phyloP scores from a whole-genome alignment of 2,329 filamentous ascomycete genomes.

The Alternaria longipes region DNA sequence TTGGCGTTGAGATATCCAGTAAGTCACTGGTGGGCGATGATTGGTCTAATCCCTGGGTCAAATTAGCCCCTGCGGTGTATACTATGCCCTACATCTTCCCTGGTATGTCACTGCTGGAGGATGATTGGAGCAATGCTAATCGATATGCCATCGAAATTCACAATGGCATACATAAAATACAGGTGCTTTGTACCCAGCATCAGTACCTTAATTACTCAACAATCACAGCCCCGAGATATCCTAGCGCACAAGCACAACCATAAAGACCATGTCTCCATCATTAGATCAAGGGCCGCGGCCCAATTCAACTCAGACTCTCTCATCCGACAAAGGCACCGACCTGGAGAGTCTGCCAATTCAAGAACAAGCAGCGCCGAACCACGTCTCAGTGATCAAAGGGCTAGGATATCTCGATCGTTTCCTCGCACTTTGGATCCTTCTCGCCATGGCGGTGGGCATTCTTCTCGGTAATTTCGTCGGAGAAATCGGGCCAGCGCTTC shows the following conservation, averaged over 20 bases:
- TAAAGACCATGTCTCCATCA: neutral
- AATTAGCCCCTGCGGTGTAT: neutral
- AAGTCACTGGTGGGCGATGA: neutral
- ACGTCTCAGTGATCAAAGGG: slow-evolving; percentile 38
- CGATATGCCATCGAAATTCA: neutral
- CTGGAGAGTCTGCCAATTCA: slow-evolving; percentile 7
- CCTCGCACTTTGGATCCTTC: slow-evolving; percentile 68
- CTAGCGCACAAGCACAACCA: neutral
- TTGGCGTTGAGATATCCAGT: neutral
- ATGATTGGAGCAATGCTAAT: neutral
- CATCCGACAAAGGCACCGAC: neutral
- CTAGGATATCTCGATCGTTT: slow-evolving; percentile 36
- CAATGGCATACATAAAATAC: neutral
- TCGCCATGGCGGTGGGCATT: slow-evolving; percentile 68
- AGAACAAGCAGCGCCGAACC: slow-evolving; percentile 3
- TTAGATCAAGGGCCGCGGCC: neutral
- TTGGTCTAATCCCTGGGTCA: neutral
- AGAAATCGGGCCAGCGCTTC: slow-evolving; percentile 65
- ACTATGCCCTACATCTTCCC: neutral
- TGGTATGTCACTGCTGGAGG: neutral
- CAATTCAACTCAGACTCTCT: neutral
- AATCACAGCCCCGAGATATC: neutral
- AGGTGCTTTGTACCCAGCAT: neutral
- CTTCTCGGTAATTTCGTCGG: slow-evolving; percentile 75
- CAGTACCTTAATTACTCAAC: neutral